Evolutionary conservation across 1,284 basidiomycete genomes (phyloP), one percentile per base, ranked within the genome.

Genomic region (Ganoderma resinaceum): DNA sequence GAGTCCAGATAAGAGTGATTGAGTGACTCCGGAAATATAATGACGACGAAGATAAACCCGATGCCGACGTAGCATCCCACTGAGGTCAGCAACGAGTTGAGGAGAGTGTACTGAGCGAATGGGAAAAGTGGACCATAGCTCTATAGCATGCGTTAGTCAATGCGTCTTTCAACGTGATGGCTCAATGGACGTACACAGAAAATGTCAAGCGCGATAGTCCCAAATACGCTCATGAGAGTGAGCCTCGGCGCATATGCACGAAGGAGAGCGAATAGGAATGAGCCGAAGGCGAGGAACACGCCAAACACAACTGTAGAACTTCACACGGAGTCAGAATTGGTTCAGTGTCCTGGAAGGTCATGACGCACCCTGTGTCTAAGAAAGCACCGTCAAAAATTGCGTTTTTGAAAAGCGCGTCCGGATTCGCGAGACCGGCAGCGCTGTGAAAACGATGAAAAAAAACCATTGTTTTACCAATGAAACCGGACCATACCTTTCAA

Each of bases 1-100:
- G 74, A 81, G 73, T 73, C 70, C 31, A 82, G 76, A 70, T 81
- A 83, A 0, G 78, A 79, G 71, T 91, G 89, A 67, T 89, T 90
- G 67, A 94, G 80, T 9, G 89, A 89, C 78, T 92, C 87, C 0
- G 94, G 94, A 76, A 95, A 95, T 68, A 95, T 82, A 42, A 94
- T 75, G 20, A 91, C 71, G 33, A 89, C 84, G 26, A 84, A 79
- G 4, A 83, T 82, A 31, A 91, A 66, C 0, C 87, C 91, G 55
- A 91, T 86, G 1, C 86, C 92, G 60, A 89, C 76, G 77, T 89
- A 93, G 69, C 83, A 86, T 1, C 81, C 77, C 0, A 88, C 83
- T 0, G 92, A 90, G 33, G 89, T 85, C 61, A 92, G 77, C 68
- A 94, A 82, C 0, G 81, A 78, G 57, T 87, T 86, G 4, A 87